Evolutionary conservation across 2,329 filamentous ascomycete species (phyloP).

Genomic region (Cryoendolithus antarcticus): DNA sequence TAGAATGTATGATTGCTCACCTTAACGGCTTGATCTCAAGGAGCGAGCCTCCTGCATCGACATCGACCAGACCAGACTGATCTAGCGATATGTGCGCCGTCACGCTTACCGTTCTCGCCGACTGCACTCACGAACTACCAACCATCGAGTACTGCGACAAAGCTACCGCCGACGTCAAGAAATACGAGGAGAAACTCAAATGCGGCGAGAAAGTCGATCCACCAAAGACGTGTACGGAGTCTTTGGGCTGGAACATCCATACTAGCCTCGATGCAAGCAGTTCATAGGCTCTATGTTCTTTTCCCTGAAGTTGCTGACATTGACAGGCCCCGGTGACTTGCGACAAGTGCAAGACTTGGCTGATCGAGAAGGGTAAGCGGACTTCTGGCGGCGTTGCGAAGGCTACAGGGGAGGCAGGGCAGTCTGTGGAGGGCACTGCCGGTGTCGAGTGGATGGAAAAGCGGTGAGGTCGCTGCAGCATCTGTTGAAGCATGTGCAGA

Average conservation of each 20-base stretch:
- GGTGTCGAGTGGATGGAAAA: too few species aligned
- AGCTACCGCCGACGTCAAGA: neutral
- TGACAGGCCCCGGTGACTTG: conserved; percentile 6
- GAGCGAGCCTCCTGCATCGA: too few species aligned
- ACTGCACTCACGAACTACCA: conserved; percentile 4
- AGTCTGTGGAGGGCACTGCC: too few species aligned
- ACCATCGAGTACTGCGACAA: conserved; percentile 3
- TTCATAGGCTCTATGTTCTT: neutral
- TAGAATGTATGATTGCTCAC: too few species aligned
- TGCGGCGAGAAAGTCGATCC: neutral
- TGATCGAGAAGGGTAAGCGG: neutral
- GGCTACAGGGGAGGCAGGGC: too few species aligned
- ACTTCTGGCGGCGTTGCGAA: neutral
- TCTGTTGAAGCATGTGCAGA: too few species aligned
- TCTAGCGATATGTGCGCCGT: conserved; percentile 4
- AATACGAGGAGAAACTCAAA: neutral
- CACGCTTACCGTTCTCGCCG: conserved; percentile 1
- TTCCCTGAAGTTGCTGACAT: neutral
- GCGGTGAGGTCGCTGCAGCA: too few species aligned
- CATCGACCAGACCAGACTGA: too few species aligned
- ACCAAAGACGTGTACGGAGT: conserved; percentile 1
- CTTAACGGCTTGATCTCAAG: too few species aligned
- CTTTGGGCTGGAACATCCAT: conserved; percentile 5
- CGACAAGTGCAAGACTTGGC: conserved; percentile 2
- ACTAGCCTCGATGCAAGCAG: conserved; percentile 1